Conservation (phyloP, 1,139 yeast genomes). For the Hyphopichia fennica region DNA sequence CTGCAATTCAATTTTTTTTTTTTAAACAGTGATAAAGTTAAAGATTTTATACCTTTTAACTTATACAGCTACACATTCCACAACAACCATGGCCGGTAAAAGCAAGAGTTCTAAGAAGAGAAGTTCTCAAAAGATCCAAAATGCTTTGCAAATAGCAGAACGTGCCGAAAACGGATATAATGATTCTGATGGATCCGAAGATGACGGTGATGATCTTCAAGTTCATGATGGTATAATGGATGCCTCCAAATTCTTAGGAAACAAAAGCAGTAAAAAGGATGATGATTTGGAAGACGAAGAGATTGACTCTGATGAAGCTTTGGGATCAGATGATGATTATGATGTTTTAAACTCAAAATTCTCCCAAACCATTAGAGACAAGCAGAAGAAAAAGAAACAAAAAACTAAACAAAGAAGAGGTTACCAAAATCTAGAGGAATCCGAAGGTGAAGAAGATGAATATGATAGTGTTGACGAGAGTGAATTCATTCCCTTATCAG, state of each 20-base stretch:
- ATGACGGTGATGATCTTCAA: constrained; percentile 19
- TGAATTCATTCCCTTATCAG: constrained; percentile 74
- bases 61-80: background rate
- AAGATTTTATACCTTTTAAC: background rate
- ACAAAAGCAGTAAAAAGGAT: constrained; percentile 25
- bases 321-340: constrained; percentile 74
- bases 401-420: constrained; percentile 19
- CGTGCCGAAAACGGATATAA: constrained; percentile 31
- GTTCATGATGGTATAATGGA: constrained; percentile 45
- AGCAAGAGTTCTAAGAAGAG: constrained; percentile 27
- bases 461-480: constrained; percentile 67
- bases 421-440: constrained; percentile 16
- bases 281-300: constrained; percentile 61
- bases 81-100: constrained; percentile 19
- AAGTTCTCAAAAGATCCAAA: constrained; percentile 37
- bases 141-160: constrained; percentile 50
- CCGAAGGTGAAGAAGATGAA: constrained; percentile 40
- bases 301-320: constrained; percentile 72
- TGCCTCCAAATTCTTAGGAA: constrained; percentile 36
- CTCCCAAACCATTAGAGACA: constrained; percentile 67
- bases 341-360: constrained; percentile 67
- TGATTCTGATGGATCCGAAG: constrained; percentile 16
- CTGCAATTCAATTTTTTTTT: constrained; percentile 1
- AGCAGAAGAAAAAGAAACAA: constrained; percentile 36
- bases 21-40: too few relatives aligned